Evolutionary conservation across 768 basidiomycete species (phyloP).

Genomic region (Suillus sp.): DNA sequence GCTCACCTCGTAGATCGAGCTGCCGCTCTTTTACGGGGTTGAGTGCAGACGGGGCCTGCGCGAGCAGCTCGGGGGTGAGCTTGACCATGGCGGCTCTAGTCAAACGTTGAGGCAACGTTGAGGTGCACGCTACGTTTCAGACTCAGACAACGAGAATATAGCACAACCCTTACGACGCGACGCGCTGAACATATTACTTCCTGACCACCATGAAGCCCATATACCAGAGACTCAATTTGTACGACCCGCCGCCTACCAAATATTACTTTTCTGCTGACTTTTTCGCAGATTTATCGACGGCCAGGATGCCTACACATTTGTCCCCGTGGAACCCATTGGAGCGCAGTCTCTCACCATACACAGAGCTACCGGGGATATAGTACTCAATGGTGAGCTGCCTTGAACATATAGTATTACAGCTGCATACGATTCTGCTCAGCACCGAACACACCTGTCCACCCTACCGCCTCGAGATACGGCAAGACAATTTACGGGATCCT

Average conservation of each 20-base stretch:
- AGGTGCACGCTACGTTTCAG: slow-evolving; percentile 30
- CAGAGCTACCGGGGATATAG: slow-evolving; percentile 74
- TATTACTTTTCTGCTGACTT: slow-evolving; percentile 17
- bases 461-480: slow-evolving; percentile 57
- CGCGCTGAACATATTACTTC: slow-evolving; percentile 19
- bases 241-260: slow-evolving; percentile 22
- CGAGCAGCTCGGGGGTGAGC: slow-evolving; percentile 91
- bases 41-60: slow-evolving; percentile 74
- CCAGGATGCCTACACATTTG: slow-evolving; percentile 77
- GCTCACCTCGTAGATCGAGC: slow-evolving; percentile 84
- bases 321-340: slow-evolving; percentile 61
- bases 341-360: slow-evolving; percentile 71
- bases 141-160: slow-evolving; percentile 35
- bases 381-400: slow-evolving; percentile 59
- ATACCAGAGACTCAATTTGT: slow-evolving; percentile 77
- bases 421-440: slow-evolving; percentile 37
- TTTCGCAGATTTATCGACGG: slow-evolving; percentile 61
- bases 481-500: slow-evolving; percentile 75
- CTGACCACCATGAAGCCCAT: slow-evolving; percentile 59
- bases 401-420: background rate
- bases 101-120: slow-evolving; percentile 15
- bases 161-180: slow-evolving; percentile 14
- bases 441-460: slow-evolving; percentile 54
- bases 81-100: slow-evolving; percentile 59
- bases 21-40: slow-evolving; percentile 89